These are phyloP conservation scores for Mortierella antarctica DNA, from an alignment of 192 early-diverging fungal species.

Conservation along the genomic window DNA sequence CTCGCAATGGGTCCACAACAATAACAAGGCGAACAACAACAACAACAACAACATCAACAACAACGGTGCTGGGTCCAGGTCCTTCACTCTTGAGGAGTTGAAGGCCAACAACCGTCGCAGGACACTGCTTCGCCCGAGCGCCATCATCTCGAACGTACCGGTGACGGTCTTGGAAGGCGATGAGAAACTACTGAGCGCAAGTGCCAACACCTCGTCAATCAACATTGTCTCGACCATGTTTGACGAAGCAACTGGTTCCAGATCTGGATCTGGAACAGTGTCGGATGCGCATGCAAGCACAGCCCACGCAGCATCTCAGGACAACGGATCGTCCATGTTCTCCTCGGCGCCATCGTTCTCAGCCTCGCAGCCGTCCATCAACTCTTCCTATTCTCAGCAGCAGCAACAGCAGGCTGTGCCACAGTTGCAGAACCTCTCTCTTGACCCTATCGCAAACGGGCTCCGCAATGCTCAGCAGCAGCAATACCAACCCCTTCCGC, in stretches of 20 bases:
- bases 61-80: not conserved
- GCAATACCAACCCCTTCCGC: constrained; percentile 12
- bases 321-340: constrained; percentile 10
- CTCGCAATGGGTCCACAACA: constrained; percentile 40
- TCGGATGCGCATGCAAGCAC: constrained; percentile 6
- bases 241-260: constrained; percentile 20
- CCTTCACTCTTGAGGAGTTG: constrained; percentile 35
- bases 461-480: not conserved
- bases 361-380: constrained; percentile 15
- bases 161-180: constrained; percentile 52
- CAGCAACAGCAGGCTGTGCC: constrained; percentile 53
- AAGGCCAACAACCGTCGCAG: constrained; percentile 50
- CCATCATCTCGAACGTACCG: constrained; percentile 52
- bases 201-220: constrained; percentile 53
- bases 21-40: constrained; percentile 6
- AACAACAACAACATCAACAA: not conserved
- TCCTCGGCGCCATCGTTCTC: constrained; percentile 2
- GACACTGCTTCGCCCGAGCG: constrained; percentile 41
- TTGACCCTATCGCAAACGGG: constrained; percentile 16
- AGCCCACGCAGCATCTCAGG: constrained; percentile 15
- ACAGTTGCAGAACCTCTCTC: constrained; percentile 34
- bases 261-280: constrained; percentile 25
- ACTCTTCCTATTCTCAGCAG: constrained; percentile 12
- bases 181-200: constrained; percentile 52
- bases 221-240: constrained; percentile 55